Evolutionary conservation across 768 basidiomycete genomes (phyloP), one percentile per base, ranked within the genome.

Genomic region (Fibroporia radiculosa): DNA sequence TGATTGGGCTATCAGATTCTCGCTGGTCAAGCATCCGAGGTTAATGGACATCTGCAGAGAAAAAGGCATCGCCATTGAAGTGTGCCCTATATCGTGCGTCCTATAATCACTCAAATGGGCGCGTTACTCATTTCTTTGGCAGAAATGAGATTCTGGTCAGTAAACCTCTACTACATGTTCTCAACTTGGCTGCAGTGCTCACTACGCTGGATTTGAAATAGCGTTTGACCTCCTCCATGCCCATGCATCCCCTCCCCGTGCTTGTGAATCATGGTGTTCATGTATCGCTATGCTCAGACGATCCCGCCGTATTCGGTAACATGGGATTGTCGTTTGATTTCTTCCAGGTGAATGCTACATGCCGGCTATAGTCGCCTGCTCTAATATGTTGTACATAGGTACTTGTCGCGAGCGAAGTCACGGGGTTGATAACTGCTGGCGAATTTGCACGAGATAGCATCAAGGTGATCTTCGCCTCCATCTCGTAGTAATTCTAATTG

Each of bases 51-150:
- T 74, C 6, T 87, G 85, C 60, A 68, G 74, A 35, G 73, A 84
- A 50, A 69, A 67, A 42, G 68, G 67, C 4, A 82, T 90, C 49
- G 72, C 79, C 1, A 56, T 88, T 16, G 87, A 89, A 63, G 72
- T 86, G 19, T 88, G 86, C 57, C 85, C 87, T 1, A 85, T 89
- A 48, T 89, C 84, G 84, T 86, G 63, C 46, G 81, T 71, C 11
- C n/a, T 45, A 42, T 44, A 18, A 39, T 37, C 27, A 10, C 34
- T 34, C 29, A 31, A 31, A n/a, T 31, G 29, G 34, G n/a, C n/a
- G n/a, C 20, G 34, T 35, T 45, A 48, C 12, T 47, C 31, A 27
- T n/a, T 28, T 38, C 42, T 3, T 36, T 11, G 12, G 34, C 49
- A 85, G 84, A 40, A 86, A 89, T 48, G 84, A 88, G 54, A 77